Evolutionary conservation across 352 stramenopile species (phyloP).

Genomic region (Pythium periplocum): DNA sequence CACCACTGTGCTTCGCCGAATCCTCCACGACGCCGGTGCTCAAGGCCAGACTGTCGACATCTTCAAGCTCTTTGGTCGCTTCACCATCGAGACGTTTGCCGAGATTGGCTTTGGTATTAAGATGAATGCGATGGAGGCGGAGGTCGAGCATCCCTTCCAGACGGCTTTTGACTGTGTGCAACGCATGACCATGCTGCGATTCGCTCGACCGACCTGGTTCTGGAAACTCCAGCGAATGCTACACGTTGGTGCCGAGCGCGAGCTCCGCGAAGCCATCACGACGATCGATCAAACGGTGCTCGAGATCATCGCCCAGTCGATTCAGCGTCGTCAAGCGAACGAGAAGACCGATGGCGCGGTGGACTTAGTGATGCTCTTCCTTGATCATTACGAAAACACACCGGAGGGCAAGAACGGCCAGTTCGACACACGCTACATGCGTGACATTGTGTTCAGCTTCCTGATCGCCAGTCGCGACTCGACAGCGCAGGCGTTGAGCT

Average conservation of each 20-base stretch:
- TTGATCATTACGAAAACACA: slow-evolving; percentile 11
- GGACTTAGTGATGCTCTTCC: slow-evolving; percentile 20
- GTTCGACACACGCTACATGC: slow-evolving; percentile 30
- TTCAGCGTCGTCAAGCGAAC: slow-evolving; percentile 8
- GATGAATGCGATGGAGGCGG: slow-evolving; percentile 25
- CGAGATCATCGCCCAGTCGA: slow-evolving; percentile 31
- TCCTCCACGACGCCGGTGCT: slow-evolving; percentile 14
- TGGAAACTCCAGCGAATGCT: slow-evolving; percentile 43
- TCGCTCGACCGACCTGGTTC: slow-evolving; percentile 29
- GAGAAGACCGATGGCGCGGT: neutral
- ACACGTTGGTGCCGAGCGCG: slow-evolving; percentile 24
- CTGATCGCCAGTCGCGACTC: slow-evolving; percentile 77
- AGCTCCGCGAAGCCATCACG: slow-evolving; percentile 25
- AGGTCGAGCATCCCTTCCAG: slow-evolving; percentile 43
- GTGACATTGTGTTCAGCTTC: slow-evolving; percentile 78
- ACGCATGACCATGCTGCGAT: slow-evolving; percentile 25
- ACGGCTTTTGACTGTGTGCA: slow-evolving; percentile 44
- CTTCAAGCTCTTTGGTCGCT: slow-evolving; percentile 32
- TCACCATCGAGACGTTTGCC: slow-evolving; percentile 64
- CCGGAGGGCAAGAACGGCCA: neutral
- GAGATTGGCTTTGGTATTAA: slow-evolving; percentile 67
- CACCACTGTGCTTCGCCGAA: slow-evolving; percentile 14
- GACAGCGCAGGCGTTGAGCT: slow-evolving; percentile 61
- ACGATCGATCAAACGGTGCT: slow-evolving; percentile 34
- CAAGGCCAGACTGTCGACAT: slow-evolving; percentile 25